Percentiles rank a stretch among this genome's conserved stretches.
phyloP scores from a whole-genome alignment of 805 yeast genomes.

The Citeromyces matritensis region DNA sequence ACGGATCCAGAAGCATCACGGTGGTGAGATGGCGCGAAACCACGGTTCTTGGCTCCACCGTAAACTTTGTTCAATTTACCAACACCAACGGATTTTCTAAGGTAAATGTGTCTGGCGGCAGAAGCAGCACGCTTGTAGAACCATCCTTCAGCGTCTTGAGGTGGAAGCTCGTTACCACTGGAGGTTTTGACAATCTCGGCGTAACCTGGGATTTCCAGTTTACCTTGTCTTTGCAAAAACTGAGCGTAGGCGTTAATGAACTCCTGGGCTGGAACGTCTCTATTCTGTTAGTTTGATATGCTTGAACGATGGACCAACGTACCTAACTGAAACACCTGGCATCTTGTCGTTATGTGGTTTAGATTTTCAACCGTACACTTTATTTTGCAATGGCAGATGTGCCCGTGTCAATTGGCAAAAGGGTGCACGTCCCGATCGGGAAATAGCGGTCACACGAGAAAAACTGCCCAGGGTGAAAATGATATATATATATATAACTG shows the following conservation, averaged over 20 bases:
- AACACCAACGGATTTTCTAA: slow-evolving; percentile 98
- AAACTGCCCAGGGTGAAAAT: too few species aligned
- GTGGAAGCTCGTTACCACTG: slow-evolving; percentile 98
- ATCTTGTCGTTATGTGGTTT: slow-evolving; percentile 30
- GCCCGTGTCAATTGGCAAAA: too few species aligned
- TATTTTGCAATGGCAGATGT: not conserved
- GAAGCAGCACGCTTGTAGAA: slow-evolving; percentile 99
- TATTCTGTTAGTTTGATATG: slow-evolving; percentile 12
- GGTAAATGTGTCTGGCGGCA: slow-evolving; percentile 99
- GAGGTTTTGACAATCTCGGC: slow-evolving; percentile 99
- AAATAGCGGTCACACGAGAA: too few species aligned
- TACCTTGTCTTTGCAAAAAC: slow-evolving; percentile 99
- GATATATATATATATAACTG: too few species aligned
- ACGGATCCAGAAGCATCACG: slow-evolving; percentile 98
- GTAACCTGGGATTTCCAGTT: slow-evolving; percentile 98
- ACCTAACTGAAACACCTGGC: slow-evolving; percentile 99
- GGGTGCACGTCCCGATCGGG: too few species aligned
- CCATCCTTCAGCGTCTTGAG: slow-evolving; percentile 99
- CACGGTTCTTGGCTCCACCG: slow-evolving; percentile 99
- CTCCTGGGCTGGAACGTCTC: slow-evolving; percentile 99
- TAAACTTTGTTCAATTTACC: slow-evolving; percentile 97
- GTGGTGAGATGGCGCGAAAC: slow-evolving; percentile 97
- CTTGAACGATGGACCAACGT: slow-evolving; percentile 24
- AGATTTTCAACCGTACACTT: not conserved
- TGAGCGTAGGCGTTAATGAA: slow-evolving; percentile 99